phyloP scores from a whole-genome alignment of 2,329 filamentous ascomycete genomes.

The Paradendryphiella salina region DNA sequence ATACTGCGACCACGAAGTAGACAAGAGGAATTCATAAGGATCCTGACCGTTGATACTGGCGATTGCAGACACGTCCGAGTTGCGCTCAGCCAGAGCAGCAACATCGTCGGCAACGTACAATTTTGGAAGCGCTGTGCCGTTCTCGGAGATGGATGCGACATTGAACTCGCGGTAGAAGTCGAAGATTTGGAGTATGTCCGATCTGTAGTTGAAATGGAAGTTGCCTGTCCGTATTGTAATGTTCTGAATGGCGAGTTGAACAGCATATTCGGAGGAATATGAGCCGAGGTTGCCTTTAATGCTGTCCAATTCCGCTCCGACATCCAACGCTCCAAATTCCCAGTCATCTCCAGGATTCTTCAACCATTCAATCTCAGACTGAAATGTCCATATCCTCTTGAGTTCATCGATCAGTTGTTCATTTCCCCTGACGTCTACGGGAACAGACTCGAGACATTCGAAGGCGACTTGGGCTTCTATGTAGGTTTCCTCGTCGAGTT shows the following conservation, averaged over 20 bases:
- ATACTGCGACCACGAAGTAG: constrained; percentile 24
- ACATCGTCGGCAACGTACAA: constrained; percentile 37
- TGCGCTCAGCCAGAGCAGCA: constrained; percentile 12
- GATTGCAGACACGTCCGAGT: constrained; percentile 31
- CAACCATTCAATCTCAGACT: constrained; percentile 44
- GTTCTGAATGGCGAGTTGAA: constrained; percentile 40
- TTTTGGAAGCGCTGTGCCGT: constrained; percentile 41
- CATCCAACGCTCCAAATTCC: constrained; percentile 41
- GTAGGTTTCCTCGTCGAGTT: not conserved
- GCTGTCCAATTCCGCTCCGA: constrained; percentile 40
- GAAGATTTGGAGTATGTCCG: constrained; percentile 37
- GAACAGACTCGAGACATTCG: constrained; percentile 40
- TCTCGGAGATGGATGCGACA: constrained; percentile 36
- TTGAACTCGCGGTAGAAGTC: constrained; percentile 19
- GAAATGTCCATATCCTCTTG: constrained; percentile 40
- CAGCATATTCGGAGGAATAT: constrained; percentile 43
- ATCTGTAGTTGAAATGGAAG: constrained; percentile 34
- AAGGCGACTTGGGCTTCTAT: constrained; percentile 29
- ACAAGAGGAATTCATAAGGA: constrained; percentile 28
- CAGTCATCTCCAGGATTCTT: constrained; percentile 41
- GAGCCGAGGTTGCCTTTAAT: constrained; percentile 38
- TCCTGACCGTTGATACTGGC: constrained; percentile 34
- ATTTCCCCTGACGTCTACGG: constrained; percentile 34
- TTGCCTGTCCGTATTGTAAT: constrained; percentile 32
- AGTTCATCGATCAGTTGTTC: constrained; percentile 36